phyloP scores from a whole-genome alignment of 768 basidiomycete genomes.

The Clathrus columnatus region DNA sequence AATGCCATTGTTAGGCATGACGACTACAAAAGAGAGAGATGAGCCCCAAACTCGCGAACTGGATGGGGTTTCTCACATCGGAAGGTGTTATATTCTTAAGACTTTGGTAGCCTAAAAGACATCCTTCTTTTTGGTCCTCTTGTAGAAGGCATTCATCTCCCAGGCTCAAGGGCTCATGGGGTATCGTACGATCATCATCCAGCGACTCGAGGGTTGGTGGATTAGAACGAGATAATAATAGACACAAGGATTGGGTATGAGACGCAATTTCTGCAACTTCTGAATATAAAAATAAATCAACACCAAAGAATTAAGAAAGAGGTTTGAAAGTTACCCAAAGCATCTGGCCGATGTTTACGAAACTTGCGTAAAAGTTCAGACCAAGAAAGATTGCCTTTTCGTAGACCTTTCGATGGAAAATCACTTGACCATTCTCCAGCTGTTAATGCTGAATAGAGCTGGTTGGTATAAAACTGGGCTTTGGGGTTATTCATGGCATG shows the following conservation, averaged over 20 bases:
- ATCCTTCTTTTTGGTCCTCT: slow-evolving; percentile 52
- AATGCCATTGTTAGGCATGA: slow-evolving; percentile 65
- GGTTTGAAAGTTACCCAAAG: not conserved
- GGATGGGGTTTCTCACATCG: not conserved
- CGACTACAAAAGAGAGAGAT: slow-evolving; percentile 34
- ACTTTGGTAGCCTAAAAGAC: slow-evolving; percentile 40
- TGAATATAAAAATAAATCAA: not conserved
- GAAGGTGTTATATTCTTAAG: slow-evolving; percentile 45
- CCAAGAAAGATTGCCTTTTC: slow-evolving; percentile 54
- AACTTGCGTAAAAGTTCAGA: slow-evolving; percentile 76
- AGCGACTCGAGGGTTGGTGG: slow-evolving; percentile 44
- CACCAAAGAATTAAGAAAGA: not conserved
- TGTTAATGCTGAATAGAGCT: slow-evolving; percentile 61
- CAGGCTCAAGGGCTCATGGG: slow-evolving; percentile 34
- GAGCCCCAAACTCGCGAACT: slow-evolving; percentile 12
- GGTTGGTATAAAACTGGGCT: slow-evolving; percentile 70
- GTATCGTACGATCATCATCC: slow-evolving; percentile 37
- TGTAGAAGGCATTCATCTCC: slow-evolving; percentile 50
- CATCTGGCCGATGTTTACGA: slow-evolving; percentile 64
- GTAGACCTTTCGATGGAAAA: slow-evolving; percentile 51
- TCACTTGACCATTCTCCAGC: slow-evolving; percentile 64
- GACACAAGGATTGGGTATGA: slow-evolving; percentile 54
- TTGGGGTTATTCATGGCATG: slow-evolving; percentile 40
- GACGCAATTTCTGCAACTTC: slow-evolving; percentile 46
- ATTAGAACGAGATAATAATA: slow-evolving; percentile 36